A percentile compares a stretch with the other conserved stretches of the same genome.
phyloP scores from a whole-genome alignment of 148 eudicot species.

The Fagopyrum homotropicum region DNA sequence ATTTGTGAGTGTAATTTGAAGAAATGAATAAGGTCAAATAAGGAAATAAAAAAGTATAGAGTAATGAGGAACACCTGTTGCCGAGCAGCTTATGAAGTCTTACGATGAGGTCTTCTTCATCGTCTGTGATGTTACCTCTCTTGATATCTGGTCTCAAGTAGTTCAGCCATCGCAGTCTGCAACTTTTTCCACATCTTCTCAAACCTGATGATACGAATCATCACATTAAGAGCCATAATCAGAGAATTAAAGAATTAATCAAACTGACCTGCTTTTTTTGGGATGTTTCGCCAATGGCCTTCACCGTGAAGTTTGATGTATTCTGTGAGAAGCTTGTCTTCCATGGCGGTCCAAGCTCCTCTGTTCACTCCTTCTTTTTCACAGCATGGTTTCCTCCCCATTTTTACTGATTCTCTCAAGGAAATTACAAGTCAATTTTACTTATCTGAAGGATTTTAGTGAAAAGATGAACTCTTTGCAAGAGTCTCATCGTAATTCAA shows the following conservation, averaged over 20 bases:
- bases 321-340: slow-evolving; percentile 4
- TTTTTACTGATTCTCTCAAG: not conserved
- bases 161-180: slow-evolving; percentile 1
- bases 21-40: too few relatives aligned
- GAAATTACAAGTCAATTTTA: too few relatives aligned
- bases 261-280: not conserved
- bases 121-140: not conserved
- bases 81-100: slow-evolving; percentile 7
- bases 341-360: slow-evolving; percentile 7
- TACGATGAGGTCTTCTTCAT: slow-evolving; percentile 3
- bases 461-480: not conserved
- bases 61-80: not conserved
- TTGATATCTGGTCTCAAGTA: not conserved
- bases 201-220: not conserved
- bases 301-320: not conserved
- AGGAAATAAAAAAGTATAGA: too few relatives aligned
- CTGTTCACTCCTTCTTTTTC: not conserved
- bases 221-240: not conserved
- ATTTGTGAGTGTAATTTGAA: too few relatives aligned
- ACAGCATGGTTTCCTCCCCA: slow-evolving; percentile 8
- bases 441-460: not conserved
- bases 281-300: not conserved
- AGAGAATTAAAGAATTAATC: not conserved
- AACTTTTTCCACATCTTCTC: slow-evolving; percentile 6
- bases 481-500: too few relatives aligned